Conservation (phyloP, 2,329 filamentous ascomycete genomes). For the Curvularia eragrostidis region DNA sequence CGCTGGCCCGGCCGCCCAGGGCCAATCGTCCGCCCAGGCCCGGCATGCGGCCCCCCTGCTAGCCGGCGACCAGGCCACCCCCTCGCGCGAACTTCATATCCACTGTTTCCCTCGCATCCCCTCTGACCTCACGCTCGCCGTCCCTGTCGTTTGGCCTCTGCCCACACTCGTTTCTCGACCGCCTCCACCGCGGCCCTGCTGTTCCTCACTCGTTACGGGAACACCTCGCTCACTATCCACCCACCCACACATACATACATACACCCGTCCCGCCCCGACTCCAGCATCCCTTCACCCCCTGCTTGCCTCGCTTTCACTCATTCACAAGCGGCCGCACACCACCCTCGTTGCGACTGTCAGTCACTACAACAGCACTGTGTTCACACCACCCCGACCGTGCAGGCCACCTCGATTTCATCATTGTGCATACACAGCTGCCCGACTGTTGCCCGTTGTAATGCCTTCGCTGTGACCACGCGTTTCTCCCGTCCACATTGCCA, state of each 20-base stretch:
- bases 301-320: constrained; percentile 3
- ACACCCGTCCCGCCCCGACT: constrained; percentile 4
- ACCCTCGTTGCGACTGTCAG: not conserved
- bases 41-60: not conserved
- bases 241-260: not conserved
- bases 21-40: constrained; percentile 26
- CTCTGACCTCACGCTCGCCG: constrained; percentile 26
- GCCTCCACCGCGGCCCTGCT: constrained; percentile 20
- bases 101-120: constrained; percentile 32
- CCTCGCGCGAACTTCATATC: constrained; percentile 30
- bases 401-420: constrained; percentile 25
- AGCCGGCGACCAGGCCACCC: constrained; percentile 7
- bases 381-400: constrained; percentile 24
- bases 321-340: too few relatives aligned
- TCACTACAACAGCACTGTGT: constrained; percentile 1
- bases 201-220: constrained; percentile 47
- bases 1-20: constrained; percentile 15
- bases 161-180: constrained; percentile 37
- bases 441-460: constrained; percentile 34
- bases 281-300: not conserved
- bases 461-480: constrained; percentile 36
- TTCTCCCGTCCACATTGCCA: constrained; percentile 30
- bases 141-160: constrained; percentile 18
- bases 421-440: constrained; percentile 16
- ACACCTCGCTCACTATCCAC: constrained; percentile 26